Conservation (phyloP, 495 filamentous ascomycete species). For the Cercophora sp. region DNA sequence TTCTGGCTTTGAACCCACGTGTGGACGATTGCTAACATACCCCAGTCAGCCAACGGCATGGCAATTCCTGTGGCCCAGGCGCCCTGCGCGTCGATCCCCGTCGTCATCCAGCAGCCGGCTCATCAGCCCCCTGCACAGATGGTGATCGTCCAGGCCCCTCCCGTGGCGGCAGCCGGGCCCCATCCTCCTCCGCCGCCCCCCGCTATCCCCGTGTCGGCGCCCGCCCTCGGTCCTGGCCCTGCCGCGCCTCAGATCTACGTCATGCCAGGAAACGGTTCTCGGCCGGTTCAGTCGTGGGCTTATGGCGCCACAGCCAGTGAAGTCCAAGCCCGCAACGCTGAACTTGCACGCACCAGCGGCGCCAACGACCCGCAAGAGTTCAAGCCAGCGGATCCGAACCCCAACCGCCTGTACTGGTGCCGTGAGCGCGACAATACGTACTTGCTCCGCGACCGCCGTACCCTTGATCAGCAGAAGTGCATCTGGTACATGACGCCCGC, state of each 20-base stretch:
- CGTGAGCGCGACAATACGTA: conserved; percentile 47
- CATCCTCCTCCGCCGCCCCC: conserved; percentile 13
- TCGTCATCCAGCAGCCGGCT: conserved; percentile 4
- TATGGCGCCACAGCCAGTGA: conserved; percentile 37
- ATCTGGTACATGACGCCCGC: conserved; percentile 46
- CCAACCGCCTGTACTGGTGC: conserved; percentile 47
- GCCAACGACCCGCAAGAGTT: conserved; percentile 48
- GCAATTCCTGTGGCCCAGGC: not conserved
- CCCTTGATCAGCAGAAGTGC: conserved; percentile 47
- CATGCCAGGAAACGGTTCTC: too few species aligned
- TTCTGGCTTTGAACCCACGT: too few species aligned
- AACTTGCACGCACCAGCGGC: conserved; percentile 37
- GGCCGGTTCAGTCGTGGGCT: too few species aligned
- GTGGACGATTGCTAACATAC: too few species aligned
- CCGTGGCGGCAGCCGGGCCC: not conserved
- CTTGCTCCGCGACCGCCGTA: conserved; percentile 42
- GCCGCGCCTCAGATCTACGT: too few species aligned
- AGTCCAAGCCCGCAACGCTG: conserved; percentile 33
- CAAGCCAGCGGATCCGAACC: conserved; percentile 48
- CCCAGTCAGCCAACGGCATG: too few species aligned
- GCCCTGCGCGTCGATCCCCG: not conserved
- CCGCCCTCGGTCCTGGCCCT: conserved; percentile 30
- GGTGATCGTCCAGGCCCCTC: not conserved
- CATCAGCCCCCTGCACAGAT: not conserved
- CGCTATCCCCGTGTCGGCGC: conserved; percentile 18